Conservation (phyloP, 2,329 filamentous ascomycete genomes). For the Fusarium guadeloupense region DNA sequence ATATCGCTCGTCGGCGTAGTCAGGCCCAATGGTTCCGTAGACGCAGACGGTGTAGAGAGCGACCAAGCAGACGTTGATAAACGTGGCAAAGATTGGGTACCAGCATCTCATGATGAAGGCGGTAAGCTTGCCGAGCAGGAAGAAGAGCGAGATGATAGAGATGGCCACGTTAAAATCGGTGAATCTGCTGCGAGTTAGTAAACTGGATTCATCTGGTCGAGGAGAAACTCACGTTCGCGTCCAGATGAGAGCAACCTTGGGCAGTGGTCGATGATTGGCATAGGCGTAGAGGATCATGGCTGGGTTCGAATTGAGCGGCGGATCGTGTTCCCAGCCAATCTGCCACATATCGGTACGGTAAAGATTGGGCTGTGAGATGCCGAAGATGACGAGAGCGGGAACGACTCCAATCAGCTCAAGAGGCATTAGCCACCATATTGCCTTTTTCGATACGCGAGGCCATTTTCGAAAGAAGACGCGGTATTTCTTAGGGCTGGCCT, state of each 20-base stretch:
- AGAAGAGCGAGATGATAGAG: conserved; percentile 78
- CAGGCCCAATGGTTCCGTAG: conserved; percentile 77
- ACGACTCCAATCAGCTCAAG: conserved; percentile 73
- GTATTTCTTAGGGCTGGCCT: conserved; percentile 49
- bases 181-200: conserved; percentile 59
- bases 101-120: conserved; percentile 76
- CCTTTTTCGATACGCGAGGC: conserved; percentile 60
- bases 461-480: conserved; percentile 67
- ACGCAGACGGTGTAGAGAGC: conserved; percentile 72
- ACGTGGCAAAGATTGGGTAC: conserved; percentile 70
- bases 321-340: conserved; percentile 72
- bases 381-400: conserved; percentile 74
- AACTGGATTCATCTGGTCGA: background rate
- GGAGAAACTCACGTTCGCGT: conserved; percentile 69
- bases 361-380: conserved; percentile 76
- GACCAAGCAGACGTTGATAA: conserved; percentile 66
- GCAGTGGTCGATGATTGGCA: conserved; percentile 73
- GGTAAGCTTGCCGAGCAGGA: conserved; percentile 75
- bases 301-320: conserved; percentile 75
- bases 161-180: conserved; percentile 81
- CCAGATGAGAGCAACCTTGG: conserved; percentile 75
- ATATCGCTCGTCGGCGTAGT: conserved; percentile 72
- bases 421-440: conserved; percentile 70
- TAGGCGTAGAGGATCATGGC: conserved; percentile 75
- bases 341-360: conserved; percentile 78